Base-by-base conservation (phyloP, 2,329 filamentous ascomycete genomes). In the Fusarium tricinctum region DNA sequence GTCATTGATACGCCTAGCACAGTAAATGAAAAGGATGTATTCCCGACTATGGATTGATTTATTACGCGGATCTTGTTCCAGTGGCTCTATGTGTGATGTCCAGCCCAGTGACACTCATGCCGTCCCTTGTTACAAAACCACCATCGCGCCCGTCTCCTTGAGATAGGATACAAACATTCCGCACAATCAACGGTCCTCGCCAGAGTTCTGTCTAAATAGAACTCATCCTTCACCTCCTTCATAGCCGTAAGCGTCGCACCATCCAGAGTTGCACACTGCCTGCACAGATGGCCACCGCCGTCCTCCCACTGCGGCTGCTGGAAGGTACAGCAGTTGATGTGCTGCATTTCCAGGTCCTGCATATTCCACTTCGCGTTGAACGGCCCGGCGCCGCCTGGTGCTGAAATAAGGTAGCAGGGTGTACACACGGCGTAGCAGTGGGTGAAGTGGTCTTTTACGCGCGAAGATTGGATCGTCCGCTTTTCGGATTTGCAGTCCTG, bases 31-130 rank as follows among this genome's bases (percentile, higher is more conserved):
- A 28, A 12, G 10, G 10, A 28, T 28, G 10, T 28, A 28, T 12
- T 28, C 10, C 12, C 10, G 4, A 28, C 28, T 4, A 3, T 10
- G 4, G 28, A 28, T 9, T 28, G 3, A 12, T 4, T 28, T 28
- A 28, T 28, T 12, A 28, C 10, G 3, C n/a, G 28, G 28, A 4
- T 10, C 3, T 28, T 28, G 4, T 28, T 2, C 28, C 28, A 30
- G 10, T 30, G 3, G 28, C 10, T 30, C 10, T 30, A 30, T 30
- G 28, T 30, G 38, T 66, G 47, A 30, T 66, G 63, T 6, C 61
- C 63, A 2, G 42, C 63, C 63, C 63, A 66, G 5, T 61, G 56
- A 22, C 63, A 66, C 43, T 66, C 63, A n/a, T 66, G 63, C 3
- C 40, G 51, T 13, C 63, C 61, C 12, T 40, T 44, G 1, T 12